Base-by-base conservation (phyloP, 2,329 filamentous ascomycete genomes). In the Neonectria faginata region DNA sequence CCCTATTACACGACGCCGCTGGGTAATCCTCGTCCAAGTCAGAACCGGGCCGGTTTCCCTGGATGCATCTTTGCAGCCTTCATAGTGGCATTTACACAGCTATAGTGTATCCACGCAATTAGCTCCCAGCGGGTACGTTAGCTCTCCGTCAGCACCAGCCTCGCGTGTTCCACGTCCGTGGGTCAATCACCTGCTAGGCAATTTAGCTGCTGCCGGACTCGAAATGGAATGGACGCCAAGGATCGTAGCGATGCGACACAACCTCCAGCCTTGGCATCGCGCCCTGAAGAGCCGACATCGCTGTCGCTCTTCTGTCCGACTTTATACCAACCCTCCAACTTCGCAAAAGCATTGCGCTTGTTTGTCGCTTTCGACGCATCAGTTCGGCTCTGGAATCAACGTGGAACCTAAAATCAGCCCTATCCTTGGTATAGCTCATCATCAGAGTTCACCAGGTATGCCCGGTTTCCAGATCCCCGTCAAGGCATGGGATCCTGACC, bases 111-210 rank as follows among this genome's bases (percentile, higher is more conserved):
- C 31, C 31, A 33, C 3, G 31, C 31, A 33, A 10, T 20, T 51
- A 33, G 48, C 18, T 51, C 10, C 27, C 48, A 51, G 12, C 10
- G 10, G 29, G 29, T 51, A 25, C 1, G 5, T 25, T 25, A 36
- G 29, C 47, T 33, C 29, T 20, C 9, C 25, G 27, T 31, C 48
- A 18, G 27, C 48, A n/a, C 29, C 47, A 18, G 16, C 11, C 18
- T 33, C 9, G 47, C n/a, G 27, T 20, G 47, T 51, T 51, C 47
- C 47, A 33, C 12, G 29, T 33, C 16, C 47, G 27, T 51, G 47
- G 47, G 47, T 51, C 33, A 39, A 16, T 39, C 29, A 14, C 27
- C 47, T 51, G 47, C 27, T 22, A 4, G 22, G 22, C 25, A 25
- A 25, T 25, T 25, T 51, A 14, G 48, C 47, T 51, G 36, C 31